These are phyloP conservation scores for Phytophthora pinifolia DNA, from an alignment of 352 stramenopile species.

Conservation along the genomic window DNA sequence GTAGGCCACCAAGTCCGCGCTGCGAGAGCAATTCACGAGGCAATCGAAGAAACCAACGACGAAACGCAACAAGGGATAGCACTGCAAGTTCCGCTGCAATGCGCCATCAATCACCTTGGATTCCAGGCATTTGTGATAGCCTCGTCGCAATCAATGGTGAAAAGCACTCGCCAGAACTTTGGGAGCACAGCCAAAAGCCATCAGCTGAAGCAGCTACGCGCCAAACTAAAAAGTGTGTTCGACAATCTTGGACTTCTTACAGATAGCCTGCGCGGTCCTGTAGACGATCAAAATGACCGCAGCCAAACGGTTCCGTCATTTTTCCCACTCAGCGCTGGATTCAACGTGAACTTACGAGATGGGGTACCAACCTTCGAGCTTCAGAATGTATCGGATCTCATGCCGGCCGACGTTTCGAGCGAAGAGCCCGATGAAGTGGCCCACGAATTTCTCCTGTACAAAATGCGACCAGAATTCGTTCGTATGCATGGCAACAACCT, in stretches of 20 bases:
- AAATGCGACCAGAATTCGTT: slow-evolving; percentile 62
- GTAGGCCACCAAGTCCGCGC: slow-evolving; percentile 57
- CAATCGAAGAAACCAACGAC: slow-evolving; percentile 19
- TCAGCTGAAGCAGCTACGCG: slow-evolving; percentile 5
- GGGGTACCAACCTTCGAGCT: slow-evolving; percentile 15
- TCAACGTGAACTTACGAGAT: slow-evolving; percentile 12
- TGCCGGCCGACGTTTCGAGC: slow-evolving; percentile 31
- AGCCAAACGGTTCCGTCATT: slow-evolving; percentile 18
- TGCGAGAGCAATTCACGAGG: slow-evolving; percentile 33
- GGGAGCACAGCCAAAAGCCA: not conserved
- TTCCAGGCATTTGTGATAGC: slow-evolving; percentile 54
- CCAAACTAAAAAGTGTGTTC: slow-evolving; percentile 29
- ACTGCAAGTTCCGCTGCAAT: slow-evolving; percentile 55
- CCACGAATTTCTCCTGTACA: slow-evolving; percentile 23
- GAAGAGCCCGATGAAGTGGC: slow-evolving; percentile 10
- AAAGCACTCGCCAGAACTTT: slow-evolving; percentile 14
- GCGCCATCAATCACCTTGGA: slow-evolving; percentile 57
- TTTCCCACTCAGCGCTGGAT: slow-evolving; percentile 20
- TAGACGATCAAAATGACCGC: slow-evolving; percentile 1
- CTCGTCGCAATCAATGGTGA: slow-evolving; percentile 17
- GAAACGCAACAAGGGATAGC: slow-evolving; percentile 4
- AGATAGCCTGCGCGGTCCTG: slow-evolving; percentile 23
- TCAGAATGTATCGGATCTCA: slow-evolving; percentile 36
- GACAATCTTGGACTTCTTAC: slow-evolving; percentile 36
- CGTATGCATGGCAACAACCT: slow-evolving; percentile 34